Evolutionary conservation across 2,329 filamentous ascomycete genomes (phyloP).

Genomic region (Exutisphaerella laricina): DNA sequence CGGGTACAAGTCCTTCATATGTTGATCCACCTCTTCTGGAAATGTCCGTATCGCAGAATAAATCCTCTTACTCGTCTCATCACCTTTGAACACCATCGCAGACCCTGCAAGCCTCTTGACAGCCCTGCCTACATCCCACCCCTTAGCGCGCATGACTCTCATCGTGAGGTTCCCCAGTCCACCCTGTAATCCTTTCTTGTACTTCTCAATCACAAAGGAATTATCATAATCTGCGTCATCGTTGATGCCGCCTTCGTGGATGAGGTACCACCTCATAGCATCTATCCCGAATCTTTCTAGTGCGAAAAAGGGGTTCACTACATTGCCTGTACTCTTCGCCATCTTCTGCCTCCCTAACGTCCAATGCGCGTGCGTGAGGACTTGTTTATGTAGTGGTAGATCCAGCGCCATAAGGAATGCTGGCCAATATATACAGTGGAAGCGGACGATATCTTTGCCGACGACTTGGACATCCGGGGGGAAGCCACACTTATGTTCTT

Average conservation of each 20-base stretch:
- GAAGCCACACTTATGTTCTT: constrained; percentile 64
- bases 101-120: constrained; percentile 28
- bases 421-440: constrained; percentile 98
- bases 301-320: constrained; percentile 89
- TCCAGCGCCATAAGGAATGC: constrained; percentile 86
- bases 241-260: constrained; percentile 68
- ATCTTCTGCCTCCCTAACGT: constrained; percentile 88
- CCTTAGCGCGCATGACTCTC: constrained; percentile 53
- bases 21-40: constrained; percentile 40
- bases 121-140: constrained; percentile 52
- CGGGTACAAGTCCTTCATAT: constrained; percentile 61
- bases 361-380: constrained; percentile 93
- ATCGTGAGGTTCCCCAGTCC: constrained; percentile 76
- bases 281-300: constrained; percentile 85
- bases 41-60: constrained; percentile 25
- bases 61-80: background rate
- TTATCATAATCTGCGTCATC: constrained; percentile 86
- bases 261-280: constrained; percentile 81
- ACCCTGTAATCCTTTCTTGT: constrained; percentile 71
- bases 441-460: constrained; percentile 93
- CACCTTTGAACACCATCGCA: background rate
- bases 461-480: constrained; percentile 88
- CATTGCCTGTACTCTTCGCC: constrained; percentile 93
- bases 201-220: constrained; percentile 63
- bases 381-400: constrained; percentile 68